Evolutionary conservation across 108 stramenopile species (phyloP), one percentile per base, ranked within the genome.

Genomic region (Asterionellopsis glacialis): DNA sequence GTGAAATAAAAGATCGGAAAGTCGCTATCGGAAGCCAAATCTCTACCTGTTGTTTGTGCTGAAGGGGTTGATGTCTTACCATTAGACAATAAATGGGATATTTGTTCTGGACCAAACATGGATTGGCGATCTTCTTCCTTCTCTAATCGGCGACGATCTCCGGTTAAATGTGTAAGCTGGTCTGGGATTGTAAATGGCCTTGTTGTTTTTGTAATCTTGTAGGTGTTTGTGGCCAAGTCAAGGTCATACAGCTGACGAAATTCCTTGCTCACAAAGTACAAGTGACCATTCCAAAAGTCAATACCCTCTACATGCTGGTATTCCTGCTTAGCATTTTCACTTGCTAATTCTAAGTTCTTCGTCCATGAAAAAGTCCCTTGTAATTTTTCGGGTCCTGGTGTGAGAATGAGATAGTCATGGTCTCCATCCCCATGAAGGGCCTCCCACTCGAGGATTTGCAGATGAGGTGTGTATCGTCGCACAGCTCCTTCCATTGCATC

Each of bases 231-330:
- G 51, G 73, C 78, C 55, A 83, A 51, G 42, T 83, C 67, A 12
- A 83, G 62, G 28, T 60, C 52, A 42, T 69, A 80, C 7, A 83
- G 50, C 50, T 59, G 44, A 26, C 70, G 65, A 9, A 65, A 51
- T 28, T 39, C 59, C 41, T 85, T 85, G 23, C 76, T 67, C 1
- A 77, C 66, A 67, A 85, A 80, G 65, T 77, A 74, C 41, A 85
- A 50, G 13, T 45, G 62, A 24, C 66, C 64, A 22, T 74, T 61
- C 21, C 47, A n/a, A 41, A 65, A 52, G 12, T 69, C 64, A 52
- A 85, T 79, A 18, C 73, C 73, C 43, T 63, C 62, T 4, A 44
- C 38, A 60, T 70, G 63, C 11, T 57, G 67, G 41, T 50, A 82
- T 54, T 76, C 69, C 13, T 18, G 1, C 11, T 50, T 42, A 41